Evolutionary conservation across 1,284 basidiomycete species (phyloP).

Genomic region (Rugosomyces carneus): DNA sequence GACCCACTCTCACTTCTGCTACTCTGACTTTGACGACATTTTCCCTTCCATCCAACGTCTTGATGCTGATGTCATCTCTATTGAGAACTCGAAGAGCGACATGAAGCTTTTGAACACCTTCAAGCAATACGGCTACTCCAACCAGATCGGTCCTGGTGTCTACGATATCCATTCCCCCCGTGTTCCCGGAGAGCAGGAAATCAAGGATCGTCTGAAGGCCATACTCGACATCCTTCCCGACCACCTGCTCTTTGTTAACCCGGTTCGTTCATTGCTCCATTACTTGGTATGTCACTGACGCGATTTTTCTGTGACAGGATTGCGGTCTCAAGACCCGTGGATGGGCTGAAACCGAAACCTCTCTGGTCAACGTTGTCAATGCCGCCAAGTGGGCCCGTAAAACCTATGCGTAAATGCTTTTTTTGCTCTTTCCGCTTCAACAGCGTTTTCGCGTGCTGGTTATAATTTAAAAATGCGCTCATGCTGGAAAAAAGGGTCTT

Average conservation of each 20-base stretch:
- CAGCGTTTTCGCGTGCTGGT: slow-evolving; percentile 57
- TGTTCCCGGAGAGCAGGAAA: slow-evolving; percentile 92
- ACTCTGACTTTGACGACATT: slow-evolving; percentile 96
- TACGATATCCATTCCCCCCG: slow-evolving; percentile 99
- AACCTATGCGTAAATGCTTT: slow-evolving; percentile 60
- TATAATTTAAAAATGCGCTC: slow-evolving; percentile 25
- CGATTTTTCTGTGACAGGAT: slow-evolving; percentile 41
- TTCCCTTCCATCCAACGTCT: slow-evolving; percentile 97
- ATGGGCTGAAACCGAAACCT: slow-evolving; percentile 94
- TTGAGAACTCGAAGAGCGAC: slow-evolving; percentile 97
- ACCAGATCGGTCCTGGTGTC: slow-evolving; percentile 98
- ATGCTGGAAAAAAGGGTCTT: slow-evolving; percentile 15
- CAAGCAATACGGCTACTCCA: slow-evolving; percentile 94
- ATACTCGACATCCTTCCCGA: slow-evolving; percentile 80
- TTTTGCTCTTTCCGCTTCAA: slow-evolving; percentile 73
- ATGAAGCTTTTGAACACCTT: slow-evolving; percentile 97
- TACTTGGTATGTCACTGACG: slow-evolving; percentile 5
- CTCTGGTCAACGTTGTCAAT: slow-evolving; percentile 84
- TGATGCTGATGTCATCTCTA: slow-evolving; percentile 99
- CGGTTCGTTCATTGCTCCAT: slow-evolving; percentile 53
- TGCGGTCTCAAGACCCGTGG: slow-evolving; percentile 92
- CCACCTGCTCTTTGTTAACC: slow-evolving; percentile 89
- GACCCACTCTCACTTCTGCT: slow-evolving; percentile 98
- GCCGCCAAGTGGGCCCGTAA: slow-evolving; percentile 88
- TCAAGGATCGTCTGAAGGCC: slow-evolving; percentile 85